These are phyloP conservation scores for Trifolium dubium DNA, from an alignment of 306 rosid genomes.

Conservation along the genomic window DNA sequence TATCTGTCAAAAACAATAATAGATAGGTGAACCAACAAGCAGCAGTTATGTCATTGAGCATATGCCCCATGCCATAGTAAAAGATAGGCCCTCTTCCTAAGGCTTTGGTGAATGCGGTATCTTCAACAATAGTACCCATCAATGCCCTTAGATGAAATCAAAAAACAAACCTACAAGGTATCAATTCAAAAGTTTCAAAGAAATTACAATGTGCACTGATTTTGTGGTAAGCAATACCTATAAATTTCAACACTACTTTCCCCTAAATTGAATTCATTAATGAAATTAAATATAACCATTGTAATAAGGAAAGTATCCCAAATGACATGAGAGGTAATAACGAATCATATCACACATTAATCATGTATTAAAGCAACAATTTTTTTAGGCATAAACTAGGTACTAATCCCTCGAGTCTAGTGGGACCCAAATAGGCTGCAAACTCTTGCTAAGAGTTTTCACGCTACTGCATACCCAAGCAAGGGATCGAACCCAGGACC, in stretches of 20 bases:
- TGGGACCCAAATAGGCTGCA: no score
- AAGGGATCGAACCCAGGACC: no score
- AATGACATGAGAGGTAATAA: slow-evolving; percentile 8
- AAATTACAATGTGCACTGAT: slow-evolving; percentile 1
- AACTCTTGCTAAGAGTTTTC: no score
- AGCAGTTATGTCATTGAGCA: slow-evolving; percentile 97
- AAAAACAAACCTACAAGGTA: slow-evolving; percentile 54
- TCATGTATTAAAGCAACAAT: not conserved
- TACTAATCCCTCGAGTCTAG: no score
- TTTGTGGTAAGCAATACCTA: slow-evolving; percentile 13
- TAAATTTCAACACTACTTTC: not conserved
- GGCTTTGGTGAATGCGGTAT: slow-evolving; percentile 53
- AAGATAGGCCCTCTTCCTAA: slow-evolving; percentile 73
- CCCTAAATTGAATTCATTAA: not conserved
- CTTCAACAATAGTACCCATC: slow-evolving; percentile 62
- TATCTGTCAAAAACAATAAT: slow-evolving; percentile 81
- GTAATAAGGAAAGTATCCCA: not conserved
- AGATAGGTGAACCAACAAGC: slow-evolving; percentile 98
- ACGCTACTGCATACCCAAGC: no score
- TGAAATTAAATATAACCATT: not conserved
- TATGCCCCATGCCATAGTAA: slow-evolving; percentile 91
- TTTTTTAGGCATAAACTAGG: no score
- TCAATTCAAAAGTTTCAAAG: slow-evolving; percentile 31
- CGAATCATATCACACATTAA: slow-evolving; percentile 19
- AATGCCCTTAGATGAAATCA: slow-evolving; percentile 14